Percentiles rank a stretch among this genome's conserved stretches.
phyloP scores from a whole-genome alignment of 352 stramenopile genomes.

The Pythium oligandrum region DNA sequence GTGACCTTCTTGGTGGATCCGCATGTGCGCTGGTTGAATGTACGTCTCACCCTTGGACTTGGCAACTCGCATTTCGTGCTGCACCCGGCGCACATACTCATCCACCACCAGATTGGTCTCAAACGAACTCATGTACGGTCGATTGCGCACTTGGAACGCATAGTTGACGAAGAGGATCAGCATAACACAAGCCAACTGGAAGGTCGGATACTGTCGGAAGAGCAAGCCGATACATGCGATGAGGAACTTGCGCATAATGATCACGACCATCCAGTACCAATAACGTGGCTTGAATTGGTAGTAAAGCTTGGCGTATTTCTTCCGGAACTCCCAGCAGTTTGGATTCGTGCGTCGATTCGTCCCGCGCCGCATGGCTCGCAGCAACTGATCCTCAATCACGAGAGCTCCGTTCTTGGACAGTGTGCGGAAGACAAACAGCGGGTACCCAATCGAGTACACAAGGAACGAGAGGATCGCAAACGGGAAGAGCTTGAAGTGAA shows the following conservation, averaged over 20 bases:
- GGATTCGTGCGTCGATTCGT: conserved; percentile 57
- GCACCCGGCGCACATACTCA: conserved; percentile 41
- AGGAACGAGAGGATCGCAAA: conserved; percentile 57
- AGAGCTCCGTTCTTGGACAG: conserved; percentile 45
- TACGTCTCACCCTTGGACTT: conserved; percentile 50
- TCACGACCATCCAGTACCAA: conserved; percentile 80
- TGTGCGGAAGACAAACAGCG: conserved; percentile 62
- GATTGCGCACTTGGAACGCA: conserved; percentile 59
- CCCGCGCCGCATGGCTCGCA: conserved; percentile 50
- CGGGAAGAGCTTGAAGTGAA: conserved; percentile 64
- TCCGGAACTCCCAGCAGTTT: conserved; percentile 69
- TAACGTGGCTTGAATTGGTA: conserved; percentile 84
- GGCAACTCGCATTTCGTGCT: conserved; percentile 44
- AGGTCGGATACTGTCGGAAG: conserved; percentile 67
- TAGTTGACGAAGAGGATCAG: conserved; percentile 79
- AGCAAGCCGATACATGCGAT: conserved; percentile 63
- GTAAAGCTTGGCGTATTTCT: conserved; percentile 80
- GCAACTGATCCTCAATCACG: conserved; percentile 65
- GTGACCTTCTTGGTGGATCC: conserved; percentile 34
- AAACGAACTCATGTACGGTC: conserved; percentile 71
- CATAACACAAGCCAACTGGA: conserved; percentile 71
- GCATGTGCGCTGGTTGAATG: conserved; percentile 47
- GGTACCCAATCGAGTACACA: conserved; percentile 70
- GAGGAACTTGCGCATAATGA: conserved; percentile 73
- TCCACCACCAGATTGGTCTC: conserved; percentile 57